Percentiles rank a stretch among this genome's conserved stretches.
Conservation (phyloP, 2,329 filamentous ascomycete species). For the Cadophora malorum region DNA sequence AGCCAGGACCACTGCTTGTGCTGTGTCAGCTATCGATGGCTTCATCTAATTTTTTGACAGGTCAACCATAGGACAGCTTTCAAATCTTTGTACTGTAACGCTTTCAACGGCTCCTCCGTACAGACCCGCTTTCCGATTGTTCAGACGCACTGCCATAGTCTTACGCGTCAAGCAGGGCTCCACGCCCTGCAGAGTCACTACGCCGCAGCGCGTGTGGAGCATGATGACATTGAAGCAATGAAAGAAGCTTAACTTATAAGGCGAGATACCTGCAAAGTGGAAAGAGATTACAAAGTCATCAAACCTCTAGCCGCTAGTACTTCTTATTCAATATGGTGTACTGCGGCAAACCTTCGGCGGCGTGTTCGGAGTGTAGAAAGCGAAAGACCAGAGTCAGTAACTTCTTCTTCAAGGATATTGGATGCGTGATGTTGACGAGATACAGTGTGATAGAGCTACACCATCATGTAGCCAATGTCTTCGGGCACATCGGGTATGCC, state of each 20-base stretch:
- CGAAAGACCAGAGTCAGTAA: slow-evolving; percentile 34
- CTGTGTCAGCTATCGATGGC: not conserved
- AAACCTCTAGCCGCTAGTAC: not conserved
- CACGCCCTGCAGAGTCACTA: not conserved
- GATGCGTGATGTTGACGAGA: slow-evolving; percentile 8
- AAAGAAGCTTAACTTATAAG: slow-evolving; percentile 4
- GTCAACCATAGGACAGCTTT: not conserved
- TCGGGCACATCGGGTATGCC: slow-evolving; percentile 58
- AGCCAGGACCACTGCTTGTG: not conserved
- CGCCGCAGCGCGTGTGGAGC: not conserved
- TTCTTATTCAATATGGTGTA: slow-evolving; percentile 30
- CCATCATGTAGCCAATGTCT: slow-evolving; percentile 61
- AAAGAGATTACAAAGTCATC: not conserved
- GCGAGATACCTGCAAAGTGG: not conserved
- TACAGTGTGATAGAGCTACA: slow-evolving; percentile 55
- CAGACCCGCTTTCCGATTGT: not conserved
- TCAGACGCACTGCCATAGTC: not conserved
- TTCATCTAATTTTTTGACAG: not conserved
- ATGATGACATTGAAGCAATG: not conserved
- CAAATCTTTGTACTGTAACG: not conserved
- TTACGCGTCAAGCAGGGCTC: not conserved
- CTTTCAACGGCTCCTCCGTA: not conserved
- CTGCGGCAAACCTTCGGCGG: slow-evolving; percentile 34
- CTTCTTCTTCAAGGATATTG: not conserved
- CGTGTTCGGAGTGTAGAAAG: slow-evolving; percentile 30